Conservation (phyloP, 2,329 filamentous ascomycete genomes). For the Monilinia aucupariae region DNA sequence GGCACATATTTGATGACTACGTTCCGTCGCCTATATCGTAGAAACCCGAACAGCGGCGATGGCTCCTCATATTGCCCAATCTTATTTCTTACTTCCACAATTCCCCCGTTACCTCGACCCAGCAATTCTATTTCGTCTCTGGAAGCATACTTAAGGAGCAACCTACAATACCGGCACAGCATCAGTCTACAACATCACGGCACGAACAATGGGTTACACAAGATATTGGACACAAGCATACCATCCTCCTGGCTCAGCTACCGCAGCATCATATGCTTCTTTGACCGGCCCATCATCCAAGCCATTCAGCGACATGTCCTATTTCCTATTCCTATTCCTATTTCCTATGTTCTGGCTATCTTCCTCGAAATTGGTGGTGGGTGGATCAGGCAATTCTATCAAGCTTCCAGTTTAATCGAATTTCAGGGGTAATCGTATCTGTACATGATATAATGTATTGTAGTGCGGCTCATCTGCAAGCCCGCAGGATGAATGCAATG, state of each 20-base stretch:
- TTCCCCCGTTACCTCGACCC: constrained; percentile 70
- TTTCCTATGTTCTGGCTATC: too few relatives aligned
- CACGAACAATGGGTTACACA: background rate
- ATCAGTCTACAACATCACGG: constrained; percentile 19
- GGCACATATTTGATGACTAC: constrained; percentile 91
- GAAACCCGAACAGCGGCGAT: constrained; percentile 85
- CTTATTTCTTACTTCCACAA: constrained; percentile 73
- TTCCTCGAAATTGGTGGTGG: constrained; percentile 5
- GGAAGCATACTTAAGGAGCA: constrained; percentile 84
- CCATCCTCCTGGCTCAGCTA: constrained; percentile 89
- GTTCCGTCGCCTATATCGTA: constrained; percentile 84
- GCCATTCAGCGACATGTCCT: constrained; percentile 91
- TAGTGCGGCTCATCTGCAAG: constrained; percentile 28
- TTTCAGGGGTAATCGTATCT: constrained; percentile 31
- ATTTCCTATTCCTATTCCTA: too few relatives aligned
- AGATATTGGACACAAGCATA: constrained; percentile 38
- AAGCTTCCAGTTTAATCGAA: constrained; percentile 16
- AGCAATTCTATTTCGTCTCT: constrained; percentile 83
- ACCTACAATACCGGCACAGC: constrained; percentile 53
- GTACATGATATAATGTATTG: constrained; percentile 29
- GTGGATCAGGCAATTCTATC: constrained; percentile 9
- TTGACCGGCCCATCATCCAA: constrained; percentile 75
- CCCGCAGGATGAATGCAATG: constrained; percentile 19
- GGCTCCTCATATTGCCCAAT: constrained; percentile 75
- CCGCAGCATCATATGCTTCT: constrained; percentile 76